Percentiles rank a stretch among this genome's conserved stretches.
Conservation (phyloP, 2,329 filamentous ascomycete genomes). For the Harringtonia aguacate region DNA sequence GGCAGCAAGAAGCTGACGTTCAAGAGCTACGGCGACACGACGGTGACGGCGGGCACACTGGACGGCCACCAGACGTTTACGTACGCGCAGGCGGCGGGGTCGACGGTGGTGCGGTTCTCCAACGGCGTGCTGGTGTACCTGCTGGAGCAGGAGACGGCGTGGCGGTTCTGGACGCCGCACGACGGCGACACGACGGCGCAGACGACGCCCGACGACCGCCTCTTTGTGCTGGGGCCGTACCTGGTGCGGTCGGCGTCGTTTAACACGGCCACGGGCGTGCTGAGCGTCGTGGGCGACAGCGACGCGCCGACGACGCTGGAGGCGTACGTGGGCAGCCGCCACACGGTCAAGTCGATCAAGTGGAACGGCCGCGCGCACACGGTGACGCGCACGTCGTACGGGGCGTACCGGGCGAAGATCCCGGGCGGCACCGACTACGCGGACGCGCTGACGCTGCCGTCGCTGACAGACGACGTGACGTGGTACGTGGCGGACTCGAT, state of each 20-base stretch:
- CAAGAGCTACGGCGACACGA: conserved; percentile 27
- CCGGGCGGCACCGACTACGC: conserved; percentile 37
- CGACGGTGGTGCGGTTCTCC: conserved; percentile 35
- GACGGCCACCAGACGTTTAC: conserved; percentile 23
- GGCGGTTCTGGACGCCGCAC: conserved; percentile 42
- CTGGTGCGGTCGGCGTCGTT: conserved; percentile 8
- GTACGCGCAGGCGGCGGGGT: conserved; percentile 35
- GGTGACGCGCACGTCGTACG: conserved; percentile 26
- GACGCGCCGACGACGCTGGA: conserved; percentile 23
- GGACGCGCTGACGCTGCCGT: conserved; percentile 27
- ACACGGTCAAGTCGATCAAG: conserved; percentile 32
- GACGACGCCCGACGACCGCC: conserved; percentile 30
- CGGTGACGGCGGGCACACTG: conserved; percentile 19
- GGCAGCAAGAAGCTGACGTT: conserved; percentile 23
- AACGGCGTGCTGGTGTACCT: conserved; percentile 39
- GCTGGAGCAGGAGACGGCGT: conserved; percentile 40
- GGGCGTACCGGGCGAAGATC: conserved; percentile 37
- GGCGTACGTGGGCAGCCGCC: conserved; percentile 44
- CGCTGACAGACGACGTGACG: conserved; percentile 17
- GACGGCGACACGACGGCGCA: conserved; percentile 23
- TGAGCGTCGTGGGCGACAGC: conserved; percentile 7
- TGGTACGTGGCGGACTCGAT: conserved; percentile 52
- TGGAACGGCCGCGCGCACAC: conserved; percentile 44
- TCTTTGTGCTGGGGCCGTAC: conserved; percentile 43
- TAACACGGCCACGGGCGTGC: conserved; percentile 19